Percentiles rank a stretch among this genome's conserved stretches.
Evolutionary conservation across 257 asterid genomes (phyloP).

Genomic region (Catharanthus roseus): DNA sequence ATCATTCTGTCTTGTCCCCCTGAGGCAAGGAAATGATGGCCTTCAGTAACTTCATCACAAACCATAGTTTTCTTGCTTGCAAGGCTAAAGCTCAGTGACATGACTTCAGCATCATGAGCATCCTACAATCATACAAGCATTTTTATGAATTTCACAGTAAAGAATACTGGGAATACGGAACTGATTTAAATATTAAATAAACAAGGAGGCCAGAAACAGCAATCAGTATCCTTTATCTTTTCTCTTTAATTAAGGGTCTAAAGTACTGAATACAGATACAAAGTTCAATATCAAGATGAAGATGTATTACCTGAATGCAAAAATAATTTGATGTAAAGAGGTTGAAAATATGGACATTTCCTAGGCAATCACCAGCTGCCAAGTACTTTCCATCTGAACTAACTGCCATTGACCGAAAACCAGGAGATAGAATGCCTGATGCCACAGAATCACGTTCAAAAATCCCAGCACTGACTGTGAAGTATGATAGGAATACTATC

Average conservation of each 20-base stretch:
- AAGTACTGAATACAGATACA: neutral
- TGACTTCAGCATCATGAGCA: constrained; percentile 59
- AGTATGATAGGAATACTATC: neutral
- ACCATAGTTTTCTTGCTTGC: constrained; percentile 22
- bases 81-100: constrained; percentile 50
- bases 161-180: constrained; percentile 6
- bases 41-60: constrained; percentile 26
- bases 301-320: constrained; percentile 44
- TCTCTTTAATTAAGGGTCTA: neutral
- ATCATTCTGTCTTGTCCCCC: constrained; percentile 56
- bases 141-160: neutral
- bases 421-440: constrained; percentile 36
- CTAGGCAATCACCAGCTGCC: constrained; percentile 69
- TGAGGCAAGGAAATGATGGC: constrained; percentile 47
- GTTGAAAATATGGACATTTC: constrained; percentile 61
- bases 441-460: constrained; percentile 63
- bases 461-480: constrained; percentile 56
- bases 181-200: constrained; percentile 5
- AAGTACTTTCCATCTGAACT: constrained; percentile 68
- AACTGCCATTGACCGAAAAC: constrained; percentile 59
- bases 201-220: constrained; percentile 6
- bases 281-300: neutral
- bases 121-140: constrained; percentile 33
- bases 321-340: constrained; percentile 37
- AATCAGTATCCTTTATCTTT: neutral